These are phyloP conservation scores for Thielaviopsis musarum DNA, from an alignment of 2,329 filamentous ascomycete species.

Conservation along the genomic window DNA sequence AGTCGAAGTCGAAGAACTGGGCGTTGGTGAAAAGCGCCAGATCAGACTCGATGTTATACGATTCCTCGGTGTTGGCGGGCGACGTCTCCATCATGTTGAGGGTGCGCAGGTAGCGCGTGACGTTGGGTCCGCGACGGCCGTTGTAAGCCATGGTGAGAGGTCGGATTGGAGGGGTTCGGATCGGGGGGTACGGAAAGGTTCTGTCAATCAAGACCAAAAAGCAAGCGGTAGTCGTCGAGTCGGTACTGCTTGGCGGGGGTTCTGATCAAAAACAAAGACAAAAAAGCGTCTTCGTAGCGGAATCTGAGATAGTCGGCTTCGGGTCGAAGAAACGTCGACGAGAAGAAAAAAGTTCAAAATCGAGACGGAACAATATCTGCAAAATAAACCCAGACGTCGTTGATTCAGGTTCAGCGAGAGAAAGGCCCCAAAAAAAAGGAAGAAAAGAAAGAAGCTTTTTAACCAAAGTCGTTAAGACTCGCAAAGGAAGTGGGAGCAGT, in stretches of 20 bases:
- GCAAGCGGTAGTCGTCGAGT: neutral
- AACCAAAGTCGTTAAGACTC: neutral
- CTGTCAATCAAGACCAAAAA: neutral
- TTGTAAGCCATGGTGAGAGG: slow-evolving; percentile 46
- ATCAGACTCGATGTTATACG: slow-evolving; percentile 51
- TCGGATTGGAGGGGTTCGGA: neutral
- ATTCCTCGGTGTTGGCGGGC: slow-evolving; percentile 32
- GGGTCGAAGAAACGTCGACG: neutral
- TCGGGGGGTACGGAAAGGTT: neutral
- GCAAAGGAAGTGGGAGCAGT: neutral
- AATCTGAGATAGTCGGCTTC: neutral
- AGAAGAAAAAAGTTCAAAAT: too few relatives aligned
- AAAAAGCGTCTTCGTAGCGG: neutral
- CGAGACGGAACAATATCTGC: neutral
- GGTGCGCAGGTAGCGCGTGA: slow-evolving; percentile 77
- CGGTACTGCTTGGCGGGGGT: neutral
- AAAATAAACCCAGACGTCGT: neutral
- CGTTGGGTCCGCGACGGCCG: slow-evolving; percentile 66
- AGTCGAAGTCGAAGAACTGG: slow-evolving; percentile 66
- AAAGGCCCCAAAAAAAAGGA: neutral
- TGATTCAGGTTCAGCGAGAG: neutral
- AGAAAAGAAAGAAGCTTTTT: neutral
- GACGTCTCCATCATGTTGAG: slow-evolving; percentile 60
- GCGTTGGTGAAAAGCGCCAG: slow-evolving; percentile 69
- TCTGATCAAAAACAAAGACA: neutral